Base-by-base conservation (phyloP, 768 basidiomycete species). In the Suillus placidus region DNA sequence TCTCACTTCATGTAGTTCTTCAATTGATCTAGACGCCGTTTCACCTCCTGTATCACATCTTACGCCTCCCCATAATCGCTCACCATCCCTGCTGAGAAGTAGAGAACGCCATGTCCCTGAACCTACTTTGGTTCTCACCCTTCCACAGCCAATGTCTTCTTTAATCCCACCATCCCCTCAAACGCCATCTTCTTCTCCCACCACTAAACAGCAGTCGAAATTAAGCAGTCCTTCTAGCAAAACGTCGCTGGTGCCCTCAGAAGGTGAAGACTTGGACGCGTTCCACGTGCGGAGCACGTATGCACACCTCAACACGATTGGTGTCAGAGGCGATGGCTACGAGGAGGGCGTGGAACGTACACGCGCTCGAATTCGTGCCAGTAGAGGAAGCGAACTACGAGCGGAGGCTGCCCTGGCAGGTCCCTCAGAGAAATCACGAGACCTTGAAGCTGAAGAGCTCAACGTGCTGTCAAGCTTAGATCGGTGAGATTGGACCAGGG, bases 331-430 rank as follows among this genome's bases (percentile, higher is more conserved):
- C 3, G 97, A 99, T 73, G 97, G 97, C 0, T 94, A 89, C 77
- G 92, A 94, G 71, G 95, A 97, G 69, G 97, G 97, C 43, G 84
- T 97, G 8, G 97, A 99, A 78, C 88, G 94, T 43, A 99, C 96
- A 34, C 85, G 97, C 66, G 92, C 93, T 30, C 82, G 91, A 71
- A 75, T 88, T 68, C 83, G 84, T 61, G 72, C 72, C 23, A 87
- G 81, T 70, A 80, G 84, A 70, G 81, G 81, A 14, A 90, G 85
- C 68, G 90, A 91, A 69, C 69, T 87, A 40, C 80, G 84, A 64
- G 87, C 88, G 0, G 82, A 83, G 55, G 80, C 83, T 47, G 85
- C 87, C 5, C 66, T 90, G 6, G 86, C 80, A 14, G 83, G 87
- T 71, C 84, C 82, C 20, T 77, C 74, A 10, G 90, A 89, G 76